phyloP scores from a whole-genome alignment of 306 rosid genomes.

The Cicer bijugum region DNA sequence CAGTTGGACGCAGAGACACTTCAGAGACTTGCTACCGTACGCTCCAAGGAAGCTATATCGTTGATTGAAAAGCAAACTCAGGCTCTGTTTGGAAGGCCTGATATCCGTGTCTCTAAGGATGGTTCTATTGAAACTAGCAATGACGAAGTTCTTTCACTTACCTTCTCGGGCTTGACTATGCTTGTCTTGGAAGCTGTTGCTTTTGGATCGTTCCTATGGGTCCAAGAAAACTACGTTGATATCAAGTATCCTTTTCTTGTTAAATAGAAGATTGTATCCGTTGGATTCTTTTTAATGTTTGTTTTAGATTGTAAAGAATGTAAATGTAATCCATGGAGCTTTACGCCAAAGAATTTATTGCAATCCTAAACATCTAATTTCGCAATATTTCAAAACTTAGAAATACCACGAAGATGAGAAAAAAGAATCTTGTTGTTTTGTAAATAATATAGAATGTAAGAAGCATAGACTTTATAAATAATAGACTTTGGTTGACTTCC shows the following conservation, averaged over 20 bases:
- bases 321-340: slow-evolving; percentile 41
- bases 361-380: slow-evolving; percentile 31
- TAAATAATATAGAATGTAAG: no score
- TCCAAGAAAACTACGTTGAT: slow-evolving; percentile 80
- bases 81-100: slow-evolving; percentile 86
- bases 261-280: slow-evolving; percentile 44
- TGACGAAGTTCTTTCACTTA: slow-evolving; percentile 67
- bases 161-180: slow-evolving; percentile 79
- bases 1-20: slow-evolving; percentile 83
- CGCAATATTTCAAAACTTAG: background rate
- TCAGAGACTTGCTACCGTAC: slow-evolving; percentile 82
- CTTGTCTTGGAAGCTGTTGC: slow-evolving; percentile 86
- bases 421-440: no score
- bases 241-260: slow-evolving; percentile 73
- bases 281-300: slow-evolving; percentile 15
- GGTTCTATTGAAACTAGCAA: slow-evolving; percentile 73
- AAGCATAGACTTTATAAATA: no score
- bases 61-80: slow-evolving; percentile 97
- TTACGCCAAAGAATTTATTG: slow-evolving; percentile 25
- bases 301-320: slow-evolving; percentile 45
- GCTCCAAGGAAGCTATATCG: slow-evolving; percentile 91
- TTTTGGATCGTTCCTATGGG: slow-evolving; percentile 90
- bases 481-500: no score
- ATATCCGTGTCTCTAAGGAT: slow-evolving; percentile 62
- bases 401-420: slow-evolving; percentile 37